phyloP scores from a whole-genome alignment of 2,329 filamentous ascomycete species.

The Fusarium sp. region DNA sequence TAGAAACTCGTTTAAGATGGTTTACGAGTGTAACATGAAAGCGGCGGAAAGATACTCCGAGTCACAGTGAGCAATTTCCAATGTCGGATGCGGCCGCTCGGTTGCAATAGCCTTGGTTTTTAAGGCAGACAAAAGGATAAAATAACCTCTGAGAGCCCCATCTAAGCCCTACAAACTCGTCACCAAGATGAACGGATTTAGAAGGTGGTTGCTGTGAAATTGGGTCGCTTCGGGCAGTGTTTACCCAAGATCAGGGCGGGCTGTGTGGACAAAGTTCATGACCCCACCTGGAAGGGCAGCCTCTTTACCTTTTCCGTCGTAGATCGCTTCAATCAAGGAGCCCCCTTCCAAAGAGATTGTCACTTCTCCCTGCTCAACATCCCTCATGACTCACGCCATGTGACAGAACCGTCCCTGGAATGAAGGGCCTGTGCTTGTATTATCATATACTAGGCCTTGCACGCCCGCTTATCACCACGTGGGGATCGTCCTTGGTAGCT shows the following conservation, averaged over 20 bases:
- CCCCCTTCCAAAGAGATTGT: background rate
- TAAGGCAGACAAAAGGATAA: background rate
- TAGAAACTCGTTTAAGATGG: background rate
- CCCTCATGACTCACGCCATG: background rate
- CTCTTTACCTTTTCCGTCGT: background rate
- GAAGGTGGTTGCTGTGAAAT: background rate
- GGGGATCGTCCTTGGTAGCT: background rate
- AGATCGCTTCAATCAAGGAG: background rate
- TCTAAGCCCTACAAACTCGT: background rate
- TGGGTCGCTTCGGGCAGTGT: background rate
- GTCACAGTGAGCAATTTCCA: background rate
- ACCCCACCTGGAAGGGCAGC: background rate
- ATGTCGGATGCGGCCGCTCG: background rate
- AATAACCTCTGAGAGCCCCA: background rate
- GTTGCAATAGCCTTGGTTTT: background rate
- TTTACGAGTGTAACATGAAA: background rate
- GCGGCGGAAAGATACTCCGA: background rate
- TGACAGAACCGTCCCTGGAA: background rate
- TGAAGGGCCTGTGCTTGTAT: background rate
- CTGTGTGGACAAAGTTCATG: background rate
- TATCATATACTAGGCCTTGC: background rate
- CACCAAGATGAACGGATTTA: accelerated
- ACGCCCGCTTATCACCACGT: background rate
- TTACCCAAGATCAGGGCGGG: background rate
- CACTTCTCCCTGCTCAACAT: background rate